A percentile compares a stretch with the other conserved stretches of the same genome.
phyloP scores from a whole-genome alignment of 1,139 yeast species.

The Nadsonia starkeyi-henricii region DNA sequence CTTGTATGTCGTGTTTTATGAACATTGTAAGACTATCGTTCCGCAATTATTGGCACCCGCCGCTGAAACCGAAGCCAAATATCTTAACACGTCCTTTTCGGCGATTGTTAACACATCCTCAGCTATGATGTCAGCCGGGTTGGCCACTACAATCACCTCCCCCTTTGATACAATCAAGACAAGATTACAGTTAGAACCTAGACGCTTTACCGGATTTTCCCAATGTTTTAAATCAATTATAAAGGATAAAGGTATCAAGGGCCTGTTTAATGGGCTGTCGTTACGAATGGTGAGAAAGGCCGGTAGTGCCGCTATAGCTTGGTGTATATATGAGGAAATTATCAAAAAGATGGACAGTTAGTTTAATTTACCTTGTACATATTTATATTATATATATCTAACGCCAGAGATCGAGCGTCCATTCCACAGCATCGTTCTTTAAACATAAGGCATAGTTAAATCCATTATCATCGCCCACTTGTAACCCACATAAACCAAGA shows the following conservation, averaged over 20 bases:
- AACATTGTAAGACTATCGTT: constrained; percentile 44
- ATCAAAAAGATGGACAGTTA: constrained; percentile 19
- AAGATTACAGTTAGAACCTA: constrained; percentile 62
- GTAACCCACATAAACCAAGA: constrained; percentile 25
- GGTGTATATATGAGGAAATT: constrained; percentile 92
- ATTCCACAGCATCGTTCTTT: not conserved
- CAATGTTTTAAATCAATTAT: constrained; percentile 29
- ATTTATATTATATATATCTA: too few species aligned
- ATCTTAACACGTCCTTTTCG: constrained; percentile 9
- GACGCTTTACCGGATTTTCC: constrained; percentile 28
- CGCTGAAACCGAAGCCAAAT: constrained; percentile 12
- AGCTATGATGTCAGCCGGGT: constrained; percentile 55
- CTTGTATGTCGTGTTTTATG: constrained; percentile 72
- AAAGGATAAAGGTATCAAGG: constrained; percentile 43
- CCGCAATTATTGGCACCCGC: constrained; percentile 13
- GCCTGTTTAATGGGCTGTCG: constrained; percentile 72
- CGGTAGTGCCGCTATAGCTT: constrained; percentile 83
- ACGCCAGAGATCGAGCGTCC: not conserved
- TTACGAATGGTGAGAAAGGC: constrained; percentile 77
- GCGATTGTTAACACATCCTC: constrained; percentile 26
- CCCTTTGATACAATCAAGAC: constrained; percentile 95
- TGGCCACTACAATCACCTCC: constrained; percentile 79
- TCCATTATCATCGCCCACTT: constrained; percentile 12
- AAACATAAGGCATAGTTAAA: not conserved
- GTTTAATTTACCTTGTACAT: too few species aligned